A percentile compares a stretch with the other conserved stretches of the same genome.
Conservation (phyloP, 495 filamentous ascomycete species). For the Penicillium longicatenatum region DNA sequence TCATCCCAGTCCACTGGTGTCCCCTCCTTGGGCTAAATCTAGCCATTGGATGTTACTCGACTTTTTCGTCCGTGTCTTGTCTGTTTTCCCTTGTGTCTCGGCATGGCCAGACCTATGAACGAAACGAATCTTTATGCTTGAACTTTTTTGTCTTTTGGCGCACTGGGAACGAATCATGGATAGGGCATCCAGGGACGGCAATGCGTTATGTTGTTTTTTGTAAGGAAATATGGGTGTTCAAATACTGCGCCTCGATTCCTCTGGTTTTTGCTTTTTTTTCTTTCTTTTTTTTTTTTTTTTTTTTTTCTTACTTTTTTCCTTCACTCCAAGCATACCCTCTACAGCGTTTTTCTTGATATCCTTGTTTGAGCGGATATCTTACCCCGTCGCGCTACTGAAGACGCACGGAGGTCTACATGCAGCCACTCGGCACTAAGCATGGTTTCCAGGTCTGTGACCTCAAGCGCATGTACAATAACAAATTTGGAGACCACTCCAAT, state of each 20-base stretch:
- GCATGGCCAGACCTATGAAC: constrained; percentile 24
- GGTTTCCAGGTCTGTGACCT: not conserved
- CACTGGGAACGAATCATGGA: constrained; percentile 28
- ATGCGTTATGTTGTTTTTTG: constrained; percentile 14
- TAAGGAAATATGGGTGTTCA: constrained; percentile 26
- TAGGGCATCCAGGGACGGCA: constrained; percentile 31
- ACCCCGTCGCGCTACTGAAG: constrained; percentile 8
- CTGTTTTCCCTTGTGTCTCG: constrained; percentile 16
- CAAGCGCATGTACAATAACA: constrained; percentile 22
- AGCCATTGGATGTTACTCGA: constrained; percentile 6
- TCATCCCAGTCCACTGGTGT: constrained; percentile 46
- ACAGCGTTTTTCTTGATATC: constrained; percentile 27
- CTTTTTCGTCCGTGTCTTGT: constrained; percentile 16
- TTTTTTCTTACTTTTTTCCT: constrained; percentile 13
- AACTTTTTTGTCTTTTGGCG: constrained; percentile 36
- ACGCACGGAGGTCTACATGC: constrained; percentile 7
- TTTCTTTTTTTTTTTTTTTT: constrained; percentile 13
- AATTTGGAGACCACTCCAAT: constrained; percentile 10
- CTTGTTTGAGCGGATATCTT: constrained; percentile 19
- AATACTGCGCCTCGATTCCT: not conserved
- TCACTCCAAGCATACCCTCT: constrained; percentile 28
- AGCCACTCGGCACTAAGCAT: constrained; percentile 1
- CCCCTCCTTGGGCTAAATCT: constrained; percentile 38
- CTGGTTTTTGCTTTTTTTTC: not conserved
- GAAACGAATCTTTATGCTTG: constrained; percentile 32